Base-by-base conservation (phyloP, 106 monocot genomes). In the Allium sativum region DNA sequence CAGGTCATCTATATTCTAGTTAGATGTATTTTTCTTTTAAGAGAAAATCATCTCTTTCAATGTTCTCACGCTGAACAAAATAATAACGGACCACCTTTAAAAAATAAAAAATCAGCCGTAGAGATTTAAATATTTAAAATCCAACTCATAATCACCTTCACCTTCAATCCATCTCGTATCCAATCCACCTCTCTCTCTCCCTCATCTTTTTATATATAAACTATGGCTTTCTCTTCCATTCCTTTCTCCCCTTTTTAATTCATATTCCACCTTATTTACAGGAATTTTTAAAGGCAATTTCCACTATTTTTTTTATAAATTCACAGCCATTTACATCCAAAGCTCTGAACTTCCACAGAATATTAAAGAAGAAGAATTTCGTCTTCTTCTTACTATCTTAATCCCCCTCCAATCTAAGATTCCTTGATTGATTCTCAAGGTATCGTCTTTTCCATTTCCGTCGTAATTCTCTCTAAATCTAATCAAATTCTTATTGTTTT, bases 351-450 rank as follows among this genome's bases (percentile, higher is more conserved):
- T 18, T 16, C 8, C 40, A 21, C 45, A 56, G 12, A 42, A 42
- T 52, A 59, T 40, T 40, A 56, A 48, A 54, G 75, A 50, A 47
- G 68, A 61, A 46, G 41, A 40, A 42, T 18, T 52, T 62, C 69
- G 50, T 44, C 55, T 72, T 66, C 66, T 66, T 44, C 64, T 47
- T 44, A 44, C 53, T 21, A 31, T 31, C 65, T 14, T 42, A 42
- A 59, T 19, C 70, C 52, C 56, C 21, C 61, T 68, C 70, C 17
- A 21, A 74, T 59, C 71, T 67, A 68, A 76, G 47, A 41, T 45
- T 62, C 47, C 21, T 47, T 62, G 46, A 7, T 47, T 21, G 19
- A 48, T 31, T 64, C 15, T 4, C 40, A 51, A 64, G 62, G 45
- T 52, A n/a, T 21, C 3, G 12, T 42, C 18, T 52, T 55, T 70